A percentile compares a stretch with the other conserved stretches of the same genome.
Conservation (phyloP, 2,329 filamentous ascomycete genomes). For the Sordariomycetes sp. region DNA sequence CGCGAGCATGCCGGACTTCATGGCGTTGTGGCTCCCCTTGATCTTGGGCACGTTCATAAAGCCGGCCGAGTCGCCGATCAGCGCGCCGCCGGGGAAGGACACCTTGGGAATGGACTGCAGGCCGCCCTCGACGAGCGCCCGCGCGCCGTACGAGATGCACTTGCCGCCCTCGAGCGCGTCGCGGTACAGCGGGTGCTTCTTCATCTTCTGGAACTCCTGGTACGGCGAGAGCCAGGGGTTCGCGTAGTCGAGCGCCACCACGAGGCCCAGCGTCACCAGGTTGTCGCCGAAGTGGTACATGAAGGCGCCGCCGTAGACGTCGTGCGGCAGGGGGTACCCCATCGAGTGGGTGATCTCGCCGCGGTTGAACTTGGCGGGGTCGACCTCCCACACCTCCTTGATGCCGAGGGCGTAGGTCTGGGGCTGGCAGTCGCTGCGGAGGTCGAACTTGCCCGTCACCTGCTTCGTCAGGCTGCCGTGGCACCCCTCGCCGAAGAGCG, state of each 20-base stretch:
- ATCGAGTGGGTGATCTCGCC: constrained; percentile 81
- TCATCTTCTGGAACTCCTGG: constrained; percentile 95
- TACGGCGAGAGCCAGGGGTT: constrained; percentile 97
- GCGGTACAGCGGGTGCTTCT: constrained; percentile 88
- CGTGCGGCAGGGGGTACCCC: constrained; percentile 78
- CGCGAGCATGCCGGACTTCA: constrained; percentile 94
- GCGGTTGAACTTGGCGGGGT: constrained; percentile 82
- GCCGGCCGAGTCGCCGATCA: constrained; percentile 92
- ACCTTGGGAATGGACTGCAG: constrained; percentile 98
- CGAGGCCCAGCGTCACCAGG: constrained; percentile 81
- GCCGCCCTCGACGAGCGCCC: constrained; percentile 85
- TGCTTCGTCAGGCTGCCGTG: constrained; percentile 94
- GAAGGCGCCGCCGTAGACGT: constrained; percentile 96
- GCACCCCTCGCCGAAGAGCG: constrained; percentile 87
- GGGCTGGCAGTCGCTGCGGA: constrained; percentile 78
- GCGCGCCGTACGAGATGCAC: constrained; percentile 91
- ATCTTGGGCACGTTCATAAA: constrained; percentile 98
- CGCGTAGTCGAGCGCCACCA: constrained; percentile 87
- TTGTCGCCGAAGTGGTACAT: constrained; percentile 99
- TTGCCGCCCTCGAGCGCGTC: constrained; percentile 87
- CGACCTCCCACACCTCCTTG: constrained; percentile 96
- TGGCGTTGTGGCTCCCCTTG: constrained; percentile 95
- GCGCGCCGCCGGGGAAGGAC: constrained; percentile 86
- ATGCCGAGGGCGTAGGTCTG: constrained; percentile 93
- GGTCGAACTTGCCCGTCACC: constrained; percentile 85